These are phyloP conservation scores for Agapanthus africanus DNA, from an alignment of 106 monocot genomes.

Conservation along the genomic window DNA sequence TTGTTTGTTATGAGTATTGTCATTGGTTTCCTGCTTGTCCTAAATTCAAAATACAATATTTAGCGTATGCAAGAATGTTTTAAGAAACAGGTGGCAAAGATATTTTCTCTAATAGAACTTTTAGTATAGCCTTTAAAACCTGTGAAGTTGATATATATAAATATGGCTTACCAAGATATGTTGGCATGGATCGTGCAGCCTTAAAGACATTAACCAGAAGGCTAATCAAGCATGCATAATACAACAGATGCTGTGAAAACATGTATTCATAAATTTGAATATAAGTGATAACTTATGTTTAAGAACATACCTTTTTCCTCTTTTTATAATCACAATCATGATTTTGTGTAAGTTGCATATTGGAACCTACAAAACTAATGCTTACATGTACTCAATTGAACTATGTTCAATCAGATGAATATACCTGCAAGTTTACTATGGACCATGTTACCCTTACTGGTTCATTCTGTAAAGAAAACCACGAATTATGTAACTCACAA, in stretches of 20 bases:
- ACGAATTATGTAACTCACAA: not conserved
- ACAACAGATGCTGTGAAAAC: not conserved
- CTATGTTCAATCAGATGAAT: not conserved
- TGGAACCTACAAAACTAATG: not conserved
- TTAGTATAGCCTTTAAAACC: not conserved
- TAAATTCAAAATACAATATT: slow-evolving; percentile 8
- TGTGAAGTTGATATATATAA: not conserved
- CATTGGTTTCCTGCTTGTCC: slow-evolving; percentile 65
- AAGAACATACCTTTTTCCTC: no score
- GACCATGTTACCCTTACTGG: not conserved
- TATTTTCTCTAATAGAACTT: not conserved
- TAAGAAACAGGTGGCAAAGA: not conserved
- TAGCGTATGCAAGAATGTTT: not conserved
- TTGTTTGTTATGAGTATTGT: slow-evolving; percentile 83
- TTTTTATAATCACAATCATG: not conserved
- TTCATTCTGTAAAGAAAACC: not conserved
- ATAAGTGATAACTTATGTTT: not conserved
- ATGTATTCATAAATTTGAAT: not conserved
- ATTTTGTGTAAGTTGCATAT: no score
- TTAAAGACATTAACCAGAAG: not conserved
- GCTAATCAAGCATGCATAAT: not conserved
- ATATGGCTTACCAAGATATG: not conserved
- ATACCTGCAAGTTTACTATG: no score
- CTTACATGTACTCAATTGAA: not conserved
- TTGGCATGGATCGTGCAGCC: not conserved